Evolutionary conservation across 179 eudicot genomes (phyloP).

Genomic region (Beta lomatogona): DNA sequence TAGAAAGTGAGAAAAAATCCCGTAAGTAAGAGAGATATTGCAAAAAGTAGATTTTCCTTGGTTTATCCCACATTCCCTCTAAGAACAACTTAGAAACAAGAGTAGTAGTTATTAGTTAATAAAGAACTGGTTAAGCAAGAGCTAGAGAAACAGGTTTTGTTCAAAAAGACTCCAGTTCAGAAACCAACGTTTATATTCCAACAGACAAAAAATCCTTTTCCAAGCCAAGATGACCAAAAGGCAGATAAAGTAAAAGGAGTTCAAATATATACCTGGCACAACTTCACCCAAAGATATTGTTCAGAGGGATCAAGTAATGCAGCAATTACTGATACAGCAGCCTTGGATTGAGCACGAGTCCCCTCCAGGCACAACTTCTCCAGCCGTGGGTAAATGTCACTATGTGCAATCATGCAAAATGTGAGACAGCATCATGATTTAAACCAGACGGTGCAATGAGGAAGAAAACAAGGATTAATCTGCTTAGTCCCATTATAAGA

Average conservation of each 20-base stretch:
- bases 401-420: conserved; percentile 41
- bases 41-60: too few species aligned
- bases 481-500: neutral
- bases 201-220: neutral
- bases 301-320: conserved; percentile 53
- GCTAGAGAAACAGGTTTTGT: neutral
- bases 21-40: too few species aligned
- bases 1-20: too few species aligned
- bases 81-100: too few species aligned
- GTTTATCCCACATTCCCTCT: too few species aligned
- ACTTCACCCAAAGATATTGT: conserved; percentile 41
- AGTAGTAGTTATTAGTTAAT: neutral
- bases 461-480: neutral
- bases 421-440: conserved; percentile 3
- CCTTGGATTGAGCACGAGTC: conserved; percentile 78
- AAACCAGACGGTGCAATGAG: neutral
- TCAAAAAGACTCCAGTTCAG: neutral
- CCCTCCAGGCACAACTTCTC: conserved; percentile 84
- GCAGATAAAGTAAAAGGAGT: conserved; percentile 1
- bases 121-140: neutral
- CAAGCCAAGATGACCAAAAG: neutral
- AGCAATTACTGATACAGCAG: conserved; percentile 69
- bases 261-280: conserved; percentile 60
- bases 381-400: conserved; percentile 76
- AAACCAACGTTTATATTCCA: neutral